Evolutionary conservation across 768 basidiomycete species (phyloP).

Genomic region (Lyophyllum semitale): DNA sequence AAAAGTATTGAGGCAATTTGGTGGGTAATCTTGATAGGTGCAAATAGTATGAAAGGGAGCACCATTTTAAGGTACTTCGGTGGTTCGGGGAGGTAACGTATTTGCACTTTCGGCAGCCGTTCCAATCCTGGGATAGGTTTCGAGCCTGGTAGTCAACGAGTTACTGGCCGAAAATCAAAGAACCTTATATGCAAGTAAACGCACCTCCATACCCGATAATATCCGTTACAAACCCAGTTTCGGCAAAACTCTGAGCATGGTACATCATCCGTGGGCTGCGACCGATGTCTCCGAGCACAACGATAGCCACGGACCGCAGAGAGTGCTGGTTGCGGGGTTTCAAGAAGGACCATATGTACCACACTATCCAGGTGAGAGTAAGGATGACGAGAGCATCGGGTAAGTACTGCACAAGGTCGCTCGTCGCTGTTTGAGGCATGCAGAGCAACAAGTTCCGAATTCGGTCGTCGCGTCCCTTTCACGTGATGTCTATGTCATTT

Average conservation of each 20-base stretch:
- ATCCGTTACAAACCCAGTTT: conserved; percentile 73
- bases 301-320: conserved; percentile 76
- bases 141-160: conserved; percentile 53
- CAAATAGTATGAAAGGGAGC: conserved; percentile 70
- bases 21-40: conserved; percentile 77
- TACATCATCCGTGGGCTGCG: conserved; percentile 99
- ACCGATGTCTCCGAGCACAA: conserved; percentile 95
- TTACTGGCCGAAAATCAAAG: background rate
- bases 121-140: conserved; percentile 74
- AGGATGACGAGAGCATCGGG: conserved; percentile 5
- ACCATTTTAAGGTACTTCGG: conserved; percentile 46
- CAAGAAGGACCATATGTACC: conserved; percentile 33
- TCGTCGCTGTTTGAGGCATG: conserved; percentile 8
- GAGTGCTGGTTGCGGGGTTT: conserved; percentile 39
- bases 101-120: conserved; percentile 60
- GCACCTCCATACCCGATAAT: conserved; percentile 87
- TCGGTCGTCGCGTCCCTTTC: background rate
- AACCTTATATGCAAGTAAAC: conserved; percentile 15
- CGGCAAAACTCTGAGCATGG: conserved; percentile 91
- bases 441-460: background rate
- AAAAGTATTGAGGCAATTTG: conserved; percentile 68
- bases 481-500: conserved; percentile 19
- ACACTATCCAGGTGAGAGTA: conserved; percentile 27
- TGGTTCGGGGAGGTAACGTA: conserved; percentile 69
- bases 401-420: conserved; percentile 5